phyloP scores from a whole-genome alignment of 2,329 filamentous ascomycete genomes.

The Neurospora sp. region DNA sequence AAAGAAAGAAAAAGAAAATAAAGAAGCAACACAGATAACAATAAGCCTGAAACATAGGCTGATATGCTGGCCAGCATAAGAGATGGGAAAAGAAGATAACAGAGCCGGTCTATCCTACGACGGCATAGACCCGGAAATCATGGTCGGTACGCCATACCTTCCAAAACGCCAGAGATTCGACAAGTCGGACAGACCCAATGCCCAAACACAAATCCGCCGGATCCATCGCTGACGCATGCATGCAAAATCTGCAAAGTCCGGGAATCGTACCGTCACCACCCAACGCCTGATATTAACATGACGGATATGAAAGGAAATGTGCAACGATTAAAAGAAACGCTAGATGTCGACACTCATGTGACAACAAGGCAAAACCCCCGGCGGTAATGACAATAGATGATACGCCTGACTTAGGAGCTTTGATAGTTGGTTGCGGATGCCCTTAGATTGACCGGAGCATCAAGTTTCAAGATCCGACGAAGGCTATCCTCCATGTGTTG shows the following conservation, averaged over 20 bases:
- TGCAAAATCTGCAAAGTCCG: conserved; percentile 1
- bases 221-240: neutral
- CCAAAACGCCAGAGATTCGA: conserved; percentile 1
- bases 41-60: neutral
- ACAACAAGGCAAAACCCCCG: neutral
- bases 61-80: neutral
- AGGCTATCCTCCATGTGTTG: conserved; percentile 44
- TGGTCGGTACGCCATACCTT: conserved; percentile 1
- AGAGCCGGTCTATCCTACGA: neutral
- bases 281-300: conserved; percentile 10
- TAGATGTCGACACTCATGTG: neutral
- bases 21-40: neutral
- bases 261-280: conserved; percentile 3
- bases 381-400: neutral
- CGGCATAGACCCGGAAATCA: conserved; percentile 7
- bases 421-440: conserved; percentile 7
- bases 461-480: conserved; percentile 40
- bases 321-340: neutral
- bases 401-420: conserved; percentile 7
- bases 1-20: neutral
- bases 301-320: conserved; percentile 8
- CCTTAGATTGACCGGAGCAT: conserved; percentile 9
- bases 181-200: neutral
- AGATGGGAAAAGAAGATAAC: neutral
- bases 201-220: neutral